Evolutionary conservation across 2,329 filamentous ascomycete species (phyloP).

Genomic region (Pyricularia grisea): DNA sequence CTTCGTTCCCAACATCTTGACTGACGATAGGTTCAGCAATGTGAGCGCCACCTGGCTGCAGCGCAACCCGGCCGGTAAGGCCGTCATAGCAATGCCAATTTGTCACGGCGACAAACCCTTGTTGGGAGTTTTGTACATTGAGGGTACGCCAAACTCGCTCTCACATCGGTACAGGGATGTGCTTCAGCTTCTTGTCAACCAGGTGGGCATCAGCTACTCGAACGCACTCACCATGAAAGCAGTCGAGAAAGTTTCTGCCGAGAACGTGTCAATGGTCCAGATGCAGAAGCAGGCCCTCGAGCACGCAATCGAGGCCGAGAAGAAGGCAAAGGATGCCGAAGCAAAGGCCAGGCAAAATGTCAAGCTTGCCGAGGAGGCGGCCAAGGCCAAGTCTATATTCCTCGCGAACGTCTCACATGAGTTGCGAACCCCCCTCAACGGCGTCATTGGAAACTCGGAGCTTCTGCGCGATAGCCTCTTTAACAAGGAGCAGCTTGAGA

Average conservation of each 20-base stretch:
- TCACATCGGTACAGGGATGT: slow-evolving; percentile 64
- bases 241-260: slow-evolving; percentile 67
- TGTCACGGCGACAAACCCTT: slow-evolving; percentile 61
- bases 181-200: slow-evolving; percentile 64
- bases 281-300: slow-evolving; percentile 66
- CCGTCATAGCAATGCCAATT: slow-evolving; percentile 74
- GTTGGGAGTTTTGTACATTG: slow-evolving; percentile 66
- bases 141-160: slow-evolving; percentile 65
- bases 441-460: slow-evolving; percentile 83
- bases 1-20: slow-evolving; percentile 63
- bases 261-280: slow-evolving; percentile 69
- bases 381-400: slow-evolving; percentile 76
- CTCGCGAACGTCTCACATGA: slow-evolving; percentile 74
- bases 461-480: slow-evolving; percentile 68
- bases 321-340: slow-evolving; percentile 68
- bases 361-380: slow-evolving; percentile 73
- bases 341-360: slow-evolving; percentile 70
- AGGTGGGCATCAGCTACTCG: slow-evolving; percentile 65
- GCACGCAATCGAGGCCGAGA: slow-evolving; percentile 63
- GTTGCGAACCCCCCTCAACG: slow-evolving; percentile 73
- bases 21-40: slow-evolving; percentile 70
- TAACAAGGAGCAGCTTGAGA: slow-evolving; percentile 70
- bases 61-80: slow-evolving; percentile 59
- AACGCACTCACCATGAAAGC: slow-evolving; percentile 60
- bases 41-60: slow-evolving; percentile 61